phyloP scores from a whole-genome alignment of 257 asterid genomes.

The Plantago major region DNA sequence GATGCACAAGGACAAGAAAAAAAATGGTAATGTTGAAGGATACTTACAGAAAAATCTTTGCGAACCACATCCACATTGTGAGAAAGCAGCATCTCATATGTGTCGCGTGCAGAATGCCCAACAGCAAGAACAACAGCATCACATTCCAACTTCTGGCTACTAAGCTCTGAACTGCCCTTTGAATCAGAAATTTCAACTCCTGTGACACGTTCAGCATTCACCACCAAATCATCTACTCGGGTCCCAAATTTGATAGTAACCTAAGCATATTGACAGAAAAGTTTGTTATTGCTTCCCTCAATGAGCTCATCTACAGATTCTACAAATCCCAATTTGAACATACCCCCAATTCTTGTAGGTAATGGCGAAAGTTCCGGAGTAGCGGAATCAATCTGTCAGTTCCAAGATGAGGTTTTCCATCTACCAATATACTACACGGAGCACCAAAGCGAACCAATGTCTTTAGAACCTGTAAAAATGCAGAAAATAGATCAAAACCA shows the following conservation, averaged over 20 bases:
- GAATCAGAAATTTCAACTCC: slow-evolving; percentile 81
- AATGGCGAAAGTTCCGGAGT: slow-evolving; percentile 58
- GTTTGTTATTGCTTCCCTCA: neutral
- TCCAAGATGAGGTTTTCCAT: slow-evolving; percentile 97
- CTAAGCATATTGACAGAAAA: slow-evolving; percentile 37
- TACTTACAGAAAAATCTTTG: slow-evolving; percentile 88
- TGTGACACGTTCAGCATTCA: slow-evolving; percentile 48
- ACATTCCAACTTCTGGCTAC: slow-evolving; percentile 41
- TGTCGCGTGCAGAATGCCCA: slow-evolving; percentile 98
- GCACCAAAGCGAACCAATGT: slow-evolving; percentile 91
- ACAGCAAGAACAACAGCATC: slow-evolving; percentile 95
- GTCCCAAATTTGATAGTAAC: slow-evolving; percentile 76
- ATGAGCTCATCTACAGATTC: slow-evolving; percentile 19
- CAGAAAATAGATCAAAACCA: slow-evolving; percentile 20
- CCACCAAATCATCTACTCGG: slow-evolving; percentile 83
- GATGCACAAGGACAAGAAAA: too few relatives aligned
- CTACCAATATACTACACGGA: slow-evolving; percentile 73
- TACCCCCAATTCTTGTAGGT: slow-evolving; percentile 87
- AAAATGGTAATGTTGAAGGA: slow-evolving; percentile 11
- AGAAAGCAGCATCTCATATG: slow-evolving; percentile 79
- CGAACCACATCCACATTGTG: slow-evolving; percentile 64
- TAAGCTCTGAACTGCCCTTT: slow-evolving; percentile 25
- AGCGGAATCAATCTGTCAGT: slow-evolving; percentile 91
- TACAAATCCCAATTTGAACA: slow-evolving; percentile 28
- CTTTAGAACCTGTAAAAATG: slow-evolving; percentile 63